Conservation (phyloP, 177 flowering plant species). For the Vitis hybrid region DNA sequence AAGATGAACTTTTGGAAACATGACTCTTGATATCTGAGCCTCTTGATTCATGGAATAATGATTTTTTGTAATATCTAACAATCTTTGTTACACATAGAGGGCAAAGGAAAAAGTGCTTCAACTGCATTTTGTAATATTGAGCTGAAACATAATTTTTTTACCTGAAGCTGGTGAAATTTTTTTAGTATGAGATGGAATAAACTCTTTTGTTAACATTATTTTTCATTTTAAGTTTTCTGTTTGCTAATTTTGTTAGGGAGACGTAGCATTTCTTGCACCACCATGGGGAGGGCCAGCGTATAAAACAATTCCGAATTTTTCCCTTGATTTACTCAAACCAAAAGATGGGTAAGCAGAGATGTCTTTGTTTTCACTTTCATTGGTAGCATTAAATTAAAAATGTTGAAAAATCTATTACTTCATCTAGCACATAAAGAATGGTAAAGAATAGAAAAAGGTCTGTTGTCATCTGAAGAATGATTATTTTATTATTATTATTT, state of each 20-base stretch:
- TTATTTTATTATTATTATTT: too few relatives aligned
- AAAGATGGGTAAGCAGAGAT: slow-evolving; percentile 43
- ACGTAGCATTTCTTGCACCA: slow-evolving; percentile 52
- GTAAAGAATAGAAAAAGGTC: too few relatives aligned
- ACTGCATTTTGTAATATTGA: background rate
- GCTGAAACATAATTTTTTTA: background rate
- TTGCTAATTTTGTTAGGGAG: slow-evolving; percentile 35
- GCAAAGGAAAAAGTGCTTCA: background rate
- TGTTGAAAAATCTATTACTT: background rate
- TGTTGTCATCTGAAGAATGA: too few relatives aligned
- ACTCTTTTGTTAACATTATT: background rate
- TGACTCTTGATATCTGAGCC: too few relatives aligned
- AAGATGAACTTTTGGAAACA: too few relatives aligned
- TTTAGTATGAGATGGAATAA: background rate
- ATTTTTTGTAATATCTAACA: background rate
- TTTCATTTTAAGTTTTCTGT: slow-evolving; percentile 5
- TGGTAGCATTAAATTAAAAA: background rate
- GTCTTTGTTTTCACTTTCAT: background rate
- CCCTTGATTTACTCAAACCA: slow-evolving; percentile 57
- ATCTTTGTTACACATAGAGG: too few relatives aligned
- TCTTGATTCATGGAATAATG: too few relatives aligned
- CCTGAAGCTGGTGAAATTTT: background rate
- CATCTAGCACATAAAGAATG: too few relatives aligned
- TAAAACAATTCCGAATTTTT: slow-evolving; percentile 20
- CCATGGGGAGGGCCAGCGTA: slow-evolving; percentile 74